phyloP scores from a whole-genome alignment of 305 asterid genomes.

The Fraxinus greggii region DNA sequence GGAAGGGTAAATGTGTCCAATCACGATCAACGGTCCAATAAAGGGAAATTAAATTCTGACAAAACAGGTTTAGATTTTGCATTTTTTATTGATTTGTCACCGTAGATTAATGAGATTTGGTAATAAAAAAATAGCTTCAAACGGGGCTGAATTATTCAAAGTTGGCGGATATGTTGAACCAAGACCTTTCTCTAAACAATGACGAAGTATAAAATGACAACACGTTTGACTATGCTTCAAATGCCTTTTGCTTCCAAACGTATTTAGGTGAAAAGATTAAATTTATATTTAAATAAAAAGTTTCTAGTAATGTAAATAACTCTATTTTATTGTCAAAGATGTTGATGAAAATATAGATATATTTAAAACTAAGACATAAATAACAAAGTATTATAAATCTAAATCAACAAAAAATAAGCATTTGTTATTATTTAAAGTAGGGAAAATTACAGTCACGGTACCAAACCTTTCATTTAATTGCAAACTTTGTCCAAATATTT shows the following conservation, averaged over 20 bases:
- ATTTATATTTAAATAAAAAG: too few relatives aligned
- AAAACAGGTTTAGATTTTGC: too few relatives aligned
- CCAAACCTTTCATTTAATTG: too few relatives aligned
- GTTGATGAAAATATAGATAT: not conserved
- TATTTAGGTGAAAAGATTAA: not conserved
- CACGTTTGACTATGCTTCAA: not conserved
- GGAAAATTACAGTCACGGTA: too few relatives aligned
- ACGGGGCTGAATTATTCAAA: not conserved
- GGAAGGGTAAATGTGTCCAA: too few relatives aligned
- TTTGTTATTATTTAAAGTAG: not conserved
- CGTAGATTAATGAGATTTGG: too few relatives aligned
- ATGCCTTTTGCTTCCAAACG: not conserved
- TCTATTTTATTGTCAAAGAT: not conserved
- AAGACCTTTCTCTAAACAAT: not conserved
- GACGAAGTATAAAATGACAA: not conserved
- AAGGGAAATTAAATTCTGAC: too few relatives aligned
- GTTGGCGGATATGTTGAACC: not conserved
- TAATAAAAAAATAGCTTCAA: too few relatives aligned
- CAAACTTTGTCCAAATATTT: too few relatives aligned
- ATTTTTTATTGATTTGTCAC: too few relatives aligned
- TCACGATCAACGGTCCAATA: too few relatives aligned
- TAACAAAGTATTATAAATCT: not conserved
- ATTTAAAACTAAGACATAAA: not conserved
- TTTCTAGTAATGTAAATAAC: not conserved
- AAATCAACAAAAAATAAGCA: not conserved